These are phyloP conservation scores for Linanthus parryae DNA, from an alignment of 148 eudicot genomes.

Conservation along the genomic window DNA sequence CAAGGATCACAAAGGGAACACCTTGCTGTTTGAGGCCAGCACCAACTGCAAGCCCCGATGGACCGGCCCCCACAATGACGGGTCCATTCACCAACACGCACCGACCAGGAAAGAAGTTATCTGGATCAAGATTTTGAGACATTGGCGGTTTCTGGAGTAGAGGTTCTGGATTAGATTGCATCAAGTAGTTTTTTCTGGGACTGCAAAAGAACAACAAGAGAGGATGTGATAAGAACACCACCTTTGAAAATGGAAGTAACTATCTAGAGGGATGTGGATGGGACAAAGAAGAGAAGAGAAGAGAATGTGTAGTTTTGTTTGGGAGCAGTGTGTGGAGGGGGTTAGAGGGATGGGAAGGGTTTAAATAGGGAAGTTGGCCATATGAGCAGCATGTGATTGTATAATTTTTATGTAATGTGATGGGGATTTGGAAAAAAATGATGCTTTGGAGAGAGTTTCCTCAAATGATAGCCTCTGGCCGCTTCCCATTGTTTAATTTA, in stretches of 20 bases:
- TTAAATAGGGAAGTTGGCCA: constrained; percentile 18
- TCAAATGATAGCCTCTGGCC: not conserved
- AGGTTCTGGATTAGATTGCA: not conserved
- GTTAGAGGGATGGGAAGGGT: constrained; percentile 14
- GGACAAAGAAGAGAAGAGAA: constrained; percentile 9
- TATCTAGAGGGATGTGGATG: constrained; percentile 3
- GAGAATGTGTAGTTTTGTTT: constrained; percentile 2
- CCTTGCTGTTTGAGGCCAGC: constrained; percentile 16
- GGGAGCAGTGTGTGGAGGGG: constrained; percentile 17
- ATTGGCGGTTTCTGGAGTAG: not conserved
- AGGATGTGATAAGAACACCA: not conserved
- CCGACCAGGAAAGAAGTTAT: constrained; percentile 6
- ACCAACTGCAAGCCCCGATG: constrained; percentile 13
- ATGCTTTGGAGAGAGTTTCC: not conserved
- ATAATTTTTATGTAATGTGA: too few species aligned
- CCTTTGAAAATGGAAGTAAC: not conserved
- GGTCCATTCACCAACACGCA: constrained; percentile 18
- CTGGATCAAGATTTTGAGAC: not conserved
- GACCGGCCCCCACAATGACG: constrained; percentile 14
- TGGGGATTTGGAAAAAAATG: constrained; percentile 21
- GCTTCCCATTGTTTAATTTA: not conserved
- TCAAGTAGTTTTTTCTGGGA: not conserved
- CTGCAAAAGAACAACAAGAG: not conserved
- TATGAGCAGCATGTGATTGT: constrained; percentile 16
- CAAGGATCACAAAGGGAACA: constrained; percentile 16